Base-by-base conservation (phyloP, 768 basidiomycete species). In the Clitopilus passeckerianus region DNA sequence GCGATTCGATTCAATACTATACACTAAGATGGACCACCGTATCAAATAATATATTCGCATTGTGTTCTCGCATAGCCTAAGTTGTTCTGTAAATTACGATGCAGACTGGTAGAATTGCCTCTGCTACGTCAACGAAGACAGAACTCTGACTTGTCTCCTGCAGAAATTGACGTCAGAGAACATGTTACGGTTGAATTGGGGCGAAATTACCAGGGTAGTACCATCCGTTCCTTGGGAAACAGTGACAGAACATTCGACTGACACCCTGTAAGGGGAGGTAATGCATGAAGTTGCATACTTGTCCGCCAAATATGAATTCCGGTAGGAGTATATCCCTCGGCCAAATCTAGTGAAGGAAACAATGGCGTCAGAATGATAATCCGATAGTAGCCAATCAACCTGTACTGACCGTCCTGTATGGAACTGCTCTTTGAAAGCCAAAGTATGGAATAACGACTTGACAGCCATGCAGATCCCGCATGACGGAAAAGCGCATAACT, bases 391-490 rank as follows among this genome's bases (percentile, higher is more conserved):
- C 27, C 27, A 30, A 30, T 3, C 27, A 30, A 30, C 7, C 27
- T 7, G 27, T 12, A 50, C 77, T 64, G 53, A 86, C 87, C 84
- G 75, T 65, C 86, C 86, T 37, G 67, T 77, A 63, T 86, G 84
- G 61, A 68, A 74, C 50, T 69, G 72, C 24, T 68, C 76, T 8
- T 83, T 85, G 61, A 87, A 89, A 1, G 83, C 86, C 59, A 87
- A 79, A 5, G 74, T 66, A 34, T 74, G 75, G 71, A 89, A 89
- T 5, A 75, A 76, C 9, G 86, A 84, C 66, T 81, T 83, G 55
- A 81, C 75, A 33, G 83, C 78, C 61, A 73, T 77, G 67, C 86
- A 89, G 60, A 87, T 84, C 2, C 87, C 86, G 61, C 86, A 89
- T 24, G 86, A 86, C 53, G 72, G 76, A 72, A 83, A 84, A 61